Evolutionary conservation across 169 alveolate species (phyloP), one percentile per base, ranked within the genome.

Genomic region (Plasmodium knowlesi): DNA sequence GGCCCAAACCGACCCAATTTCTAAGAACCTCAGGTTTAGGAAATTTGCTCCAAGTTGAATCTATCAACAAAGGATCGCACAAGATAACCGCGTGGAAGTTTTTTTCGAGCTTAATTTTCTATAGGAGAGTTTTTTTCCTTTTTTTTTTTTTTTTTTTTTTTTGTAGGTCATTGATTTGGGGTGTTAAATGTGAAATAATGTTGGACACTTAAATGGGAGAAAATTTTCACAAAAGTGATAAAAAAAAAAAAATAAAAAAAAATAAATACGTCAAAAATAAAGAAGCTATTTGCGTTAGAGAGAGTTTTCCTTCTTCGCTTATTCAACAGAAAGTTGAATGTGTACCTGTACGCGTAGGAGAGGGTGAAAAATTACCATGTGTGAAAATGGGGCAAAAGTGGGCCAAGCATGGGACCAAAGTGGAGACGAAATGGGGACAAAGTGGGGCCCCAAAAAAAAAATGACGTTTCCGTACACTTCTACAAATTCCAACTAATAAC

Each of bases 261-360:
- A n/a, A 46, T 46, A 50, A 41, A 12, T 2, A 80, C 34, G 50
- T 10, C 46, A 80, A 80, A 80, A 80, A 80, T 14, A n/a, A 80
- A 50, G 39, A 19, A 46, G 16, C 32, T 5, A 46, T 25, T 19
- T 8, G 6, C 3, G 43, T 34, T 8, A 41, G 41, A 30, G 37
- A 28, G n/a, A 61, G 22, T 43, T n/a, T 19, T 70, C 16, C 14
- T n/a, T 25, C 61, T 70, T 37, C 28, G 5, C 8, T 84, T 84
- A 84, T 84, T 84, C 92, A 72, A 84, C 74, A 72, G 54, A 73
- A 50, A 84, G 53, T 30, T 84, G 86, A 57, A 86, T 50, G 41
- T 74, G 54, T 74, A n/a, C 86, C 93, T 86, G 85, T 19, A 86
- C 43, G 80, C 30, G 78, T 74, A 1, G 30, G 80, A 16, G 37